phyloP scores from a whole-genome alignment of 1,139 yeast species.

The Magnusiomyces tetraspermus region DNA sequence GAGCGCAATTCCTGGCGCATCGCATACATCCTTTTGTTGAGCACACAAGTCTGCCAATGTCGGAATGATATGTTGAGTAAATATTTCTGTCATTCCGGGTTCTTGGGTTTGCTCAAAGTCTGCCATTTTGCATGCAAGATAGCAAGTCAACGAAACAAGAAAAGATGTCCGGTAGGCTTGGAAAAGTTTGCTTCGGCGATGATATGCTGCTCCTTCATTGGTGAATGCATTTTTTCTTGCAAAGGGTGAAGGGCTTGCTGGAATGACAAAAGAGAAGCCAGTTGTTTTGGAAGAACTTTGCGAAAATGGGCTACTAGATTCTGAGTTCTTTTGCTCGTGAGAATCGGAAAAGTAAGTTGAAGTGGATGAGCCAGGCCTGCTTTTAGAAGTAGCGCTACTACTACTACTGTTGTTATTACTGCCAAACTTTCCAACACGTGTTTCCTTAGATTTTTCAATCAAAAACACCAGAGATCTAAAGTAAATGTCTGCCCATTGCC shows the following conservation, averaged over 20 bases:
- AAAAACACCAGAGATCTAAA: constrained; percentile 10
- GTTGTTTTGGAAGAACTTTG: too few relatives aligned
- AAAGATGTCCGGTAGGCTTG: constrained; percentile 7
- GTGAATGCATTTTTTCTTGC: not conserved
- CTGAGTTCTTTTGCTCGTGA: not conserved
- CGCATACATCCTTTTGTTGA: constrained; percentile 11
- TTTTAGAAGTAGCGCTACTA: not conserved
- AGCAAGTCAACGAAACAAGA: constrained; percentile 11
- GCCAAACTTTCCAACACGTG: not conserved
- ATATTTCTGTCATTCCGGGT: constrained; percentile 5
- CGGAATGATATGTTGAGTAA: constrained; percentile 11
- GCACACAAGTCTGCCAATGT: constrained; percentile 8
- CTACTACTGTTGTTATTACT: too few relatives aligned
- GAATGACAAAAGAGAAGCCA: not conserved
- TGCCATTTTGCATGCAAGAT: constrained; percentile 12
- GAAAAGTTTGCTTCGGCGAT: constrained; percentile 1
- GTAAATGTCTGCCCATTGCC: constrained; percentile 15
- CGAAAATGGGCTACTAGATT: too few relatives aligned
- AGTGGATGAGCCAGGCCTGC: not conserved
- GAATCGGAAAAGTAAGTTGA: not conserved
- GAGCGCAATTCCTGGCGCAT: constrained; percentile 13
- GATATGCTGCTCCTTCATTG: not conserved
- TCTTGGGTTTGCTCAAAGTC: constrained; percentile 10
- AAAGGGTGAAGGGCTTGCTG: not conserved
- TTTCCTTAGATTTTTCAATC: constrained; percentile 5